A percentile compares a stretch with the other conserved stretches of the same genome.
Evolutionary conservation across 1,139 yeast species (phyloP).

Genomic region (Protomyces macrosporus): DNA sequence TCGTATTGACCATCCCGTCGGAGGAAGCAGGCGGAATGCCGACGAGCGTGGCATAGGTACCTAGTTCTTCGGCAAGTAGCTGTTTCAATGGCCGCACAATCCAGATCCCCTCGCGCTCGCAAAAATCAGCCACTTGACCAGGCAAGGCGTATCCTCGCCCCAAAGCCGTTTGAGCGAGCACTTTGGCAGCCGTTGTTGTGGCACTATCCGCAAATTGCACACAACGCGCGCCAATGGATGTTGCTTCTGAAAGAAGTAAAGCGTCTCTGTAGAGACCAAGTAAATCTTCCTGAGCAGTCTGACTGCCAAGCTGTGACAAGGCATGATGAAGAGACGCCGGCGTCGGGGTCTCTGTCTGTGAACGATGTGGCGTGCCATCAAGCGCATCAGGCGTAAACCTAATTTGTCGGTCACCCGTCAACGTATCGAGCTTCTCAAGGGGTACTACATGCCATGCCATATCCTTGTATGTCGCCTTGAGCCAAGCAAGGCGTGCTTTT

Average conservation of each 20-base stretch:
- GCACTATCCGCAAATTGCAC: constrained; percentile 71
- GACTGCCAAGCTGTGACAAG: constrained; percentile 3
- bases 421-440: constrained; percentile 3
- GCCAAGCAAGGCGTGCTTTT: not conserved
- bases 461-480: constrained; percentile 1
- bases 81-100: constrained; percentile 10
- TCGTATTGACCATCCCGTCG: too few species aligned
- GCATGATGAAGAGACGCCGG: not conserved
- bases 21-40: not conserved
- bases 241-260: constrained; percentile 49
- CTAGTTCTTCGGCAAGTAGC: not conserved
- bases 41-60: not conserved
- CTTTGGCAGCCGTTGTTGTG: constrained; percentile 76
- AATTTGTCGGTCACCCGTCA: not conserved
- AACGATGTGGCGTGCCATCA: not conserved
- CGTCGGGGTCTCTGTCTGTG: not conserved
- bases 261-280: constrained; percentile 48
- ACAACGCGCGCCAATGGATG: constrained; percentile 47
- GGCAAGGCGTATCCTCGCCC: constrained; percentile 78
- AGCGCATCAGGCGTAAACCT: not conserved
- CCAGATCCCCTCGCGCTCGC: constrained; percentile 49
- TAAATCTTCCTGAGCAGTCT: constrained; percentile 44
- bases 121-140: constrained; percentile 38
- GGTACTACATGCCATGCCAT: not conserved
- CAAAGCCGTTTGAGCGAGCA: constrained; percentile 74